Conservation (phyloP, 1,284 basidiomycete species). For the Uromyces viciae-fabae region DNA sequence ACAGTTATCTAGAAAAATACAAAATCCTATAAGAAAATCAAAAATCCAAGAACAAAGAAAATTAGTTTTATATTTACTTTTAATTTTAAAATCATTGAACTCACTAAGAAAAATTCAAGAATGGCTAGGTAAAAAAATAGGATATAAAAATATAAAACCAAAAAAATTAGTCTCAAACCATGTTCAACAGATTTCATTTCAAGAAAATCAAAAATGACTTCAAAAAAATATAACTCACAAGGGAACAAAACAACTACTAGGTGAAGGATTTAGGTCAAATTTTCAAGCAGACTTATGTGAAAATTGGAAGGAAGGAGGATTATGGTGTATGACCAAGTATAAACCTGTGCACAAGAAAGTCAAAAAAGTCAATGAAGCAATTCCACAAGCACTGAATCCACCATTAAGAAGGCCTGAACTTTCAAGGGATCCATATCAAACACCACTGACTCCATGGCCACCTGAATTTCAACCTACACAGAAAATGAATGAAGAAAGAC, state of each 20-base stretch:
- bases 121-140: too few species aligned
- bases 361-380: conserved; percentile 3
- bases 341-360: conserved; percentile 25
- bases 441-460: neutral
- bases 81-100: too few species aligned
- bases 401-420: neutral
- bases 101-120: too few species aligned
- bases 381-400: conserved; percentile 3
- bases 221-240: too few species aligned
- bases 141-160: too few species aligned
- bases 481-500: neutral
- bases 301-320: neutral
- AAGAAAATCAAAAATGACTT: too few species aligned
- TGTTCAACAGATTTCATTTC: too few species aligned
- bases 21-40: too few species aligned
- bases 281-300: neutral
- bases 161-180: too few species aligned
- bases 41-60: too few species aligned
- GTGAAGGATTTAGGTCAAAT: neutral
- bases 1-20: too few species aligned
- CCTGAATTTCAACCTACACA: neutral
- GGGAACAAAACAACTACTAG: neutral
- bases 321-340: conserved; percentile 5
- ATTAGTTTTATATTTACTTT: too few species aligned
- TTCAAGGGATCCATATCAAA: neutral